phyloP scores from a whole-genome alignment of 306 rosid species.

The Prunus mume region DNA sequence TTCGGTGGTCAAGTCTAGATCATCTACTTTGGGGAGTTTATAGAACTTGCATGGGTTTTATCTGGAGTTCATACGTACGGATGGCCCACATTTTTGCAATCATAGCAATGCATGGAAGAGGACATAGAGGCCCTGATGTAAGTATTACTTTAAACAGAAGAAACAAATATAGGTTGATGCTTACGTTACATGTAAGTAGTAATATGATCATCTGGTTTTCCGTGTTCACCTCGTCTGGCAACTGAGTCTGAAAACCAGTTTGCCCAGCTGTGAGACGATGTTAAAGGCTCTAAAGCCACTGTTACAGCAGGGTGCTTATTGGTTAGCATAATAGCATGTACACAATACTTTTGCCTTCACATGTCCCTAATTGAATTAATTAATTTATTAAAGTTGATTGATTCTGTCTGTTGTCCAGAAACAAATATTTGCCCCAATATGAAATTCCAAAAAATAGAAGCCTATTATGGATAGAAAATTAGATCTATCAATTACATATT shows the following conservation, averaged over 20 bases:
- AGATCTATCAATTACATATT: too few relatives aligned
- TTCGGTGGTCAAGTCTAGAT: too few relatives aligned
- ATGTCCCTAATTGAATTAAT: background rate
- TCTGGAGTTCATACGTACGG: background rate
- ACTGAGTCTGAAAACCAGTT: background rate
- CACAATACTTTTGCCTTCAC: too few relatives aligned
- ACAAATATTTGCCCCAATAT: slow-evolving; percentile 19
- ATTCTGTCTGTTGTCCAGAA: slow-evolving; percentile 12
- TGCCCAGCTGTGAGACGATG: too few relatives aligned
- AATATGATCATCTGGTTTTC: background rate
- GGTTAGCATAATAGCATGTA: too few relatives aligned
- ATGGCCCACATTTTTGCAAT: background rate
- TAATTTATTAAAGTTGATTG: slow-evolving; percentile 2
- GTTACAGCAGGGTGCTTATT: too few relatives aligned
- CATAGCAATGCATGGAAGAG: slow-evolving; percentile 1
- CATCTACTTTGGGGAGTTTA: background rate
- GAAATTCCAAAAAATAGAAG: background rate
- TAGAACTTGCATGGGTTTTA: background rate
- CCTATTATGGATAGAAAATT: too few relatives aligned
- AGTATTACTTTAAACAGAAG: background rate
- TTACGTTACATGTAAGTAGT: background rate
- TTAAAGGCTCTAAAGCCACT: too few relatives aligned
- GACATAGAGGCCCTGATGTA: background rate
- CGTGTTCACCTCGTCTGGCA: background rate
- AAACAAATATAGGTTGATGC: background rate